Conservation (phyloP, 2,329 filamentous ascomycete genomes). For the Aspergillus brasiliensis region DNA sequence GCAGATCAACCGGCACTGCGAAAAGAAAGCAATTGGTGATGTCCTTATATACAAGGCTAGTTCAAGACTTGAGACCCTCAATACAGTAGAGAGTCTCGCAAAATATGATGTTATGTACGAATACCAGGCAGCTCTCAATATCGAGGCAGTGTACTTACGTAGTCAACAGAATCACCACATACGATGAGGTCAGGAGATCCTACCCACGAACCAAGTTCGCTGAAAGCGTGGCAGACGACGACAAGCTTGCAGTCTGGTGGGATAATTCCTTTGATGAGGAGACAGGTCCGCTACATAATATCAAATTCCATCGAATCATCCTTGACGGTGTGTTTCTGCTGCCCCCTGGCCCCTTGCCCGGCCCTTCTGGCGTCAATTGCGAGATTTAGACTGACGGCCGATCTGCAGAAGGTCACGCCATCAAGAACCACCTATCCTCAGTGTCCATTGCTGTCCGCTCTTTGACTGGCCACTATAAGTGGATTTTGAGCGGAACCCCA, state of each 20-base stretch:
- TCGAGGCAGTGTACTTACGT: slow-evolving; percentile 7
- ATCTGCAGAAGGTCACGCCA: slow-evolving; percentile 35
- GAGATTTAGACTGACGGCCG: background rate
- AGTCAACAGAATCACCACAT: slow-evolving; percentile 39
- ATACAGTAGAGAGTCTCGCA: slow-evolving; percentile 23
- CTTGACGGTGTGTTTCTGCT: slow-evolving; percentile 36
- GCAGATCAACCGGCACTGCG: slow-evolving; percentile 38
- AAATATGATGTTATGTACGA: slow-evolving; percentile 28
- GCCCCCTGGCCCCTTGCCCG: no score
- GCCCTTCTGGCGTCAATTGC: background rate
- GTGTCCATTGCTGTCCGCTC: slow-evolving; percentile 40
- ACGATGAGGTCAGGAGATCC: slow-evolving; percentile 38
- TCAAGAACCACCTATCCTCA: slow-evolving; percentile 39
- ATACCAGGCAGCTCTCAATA: background rate
- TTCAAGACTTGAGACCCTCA: slow-evolving; percentile 18
- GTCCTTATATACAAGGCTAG: slow-evolving; percentile 30
- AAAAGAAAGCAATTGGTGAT: slow-evolving; percentile 19
- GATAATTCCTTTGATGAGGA: slow-evolving; percentile 23
- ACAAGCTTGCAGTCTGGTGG: slow-evolving; percentile 29
- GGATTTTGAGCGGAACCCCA: slow-evolving; percentile 44
- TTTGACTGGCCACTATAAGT: slow-evolving; percentile 39
- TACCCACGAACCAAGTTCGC: slow-evolving; percentile 32
- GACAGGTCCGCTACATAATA: slow-evolving; percentile 36
- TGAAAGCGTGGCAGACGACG: slow-evolving; percentile 14
- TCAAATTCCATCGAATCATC: slow-evolving; percentile 44